Evolutionary conservation across 2,329 filamentous ascomycete genomes (phyloP).

Genomic region (Aspergillus thermomutatus): DNA sequence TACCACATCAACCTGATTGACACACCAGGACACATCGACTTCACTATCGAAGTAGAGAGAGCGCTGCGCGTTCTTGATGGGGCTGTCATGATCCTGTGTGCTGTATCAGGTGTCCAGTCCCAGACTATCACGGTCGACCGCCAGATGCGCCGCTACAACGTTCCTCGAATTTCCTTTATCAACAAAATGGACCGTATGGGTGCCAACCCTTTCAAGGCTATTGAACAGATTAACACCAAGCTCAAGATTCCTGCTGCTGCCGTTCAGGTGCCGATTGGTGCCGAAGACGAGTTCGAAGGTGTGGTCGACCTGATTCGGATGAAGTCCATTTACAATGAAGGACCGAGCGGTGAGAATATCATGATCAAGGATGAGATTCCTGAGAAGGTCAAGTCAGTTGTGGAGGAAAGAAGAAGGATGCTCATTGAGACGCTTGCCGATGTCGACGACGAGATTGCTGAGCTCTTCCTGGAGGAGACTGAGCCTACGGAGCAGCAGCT

Average conservation of each 20-base stretch:
- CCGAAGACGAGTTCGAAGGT: slow-evolving; percentile 86
- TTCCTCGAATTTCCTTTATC: slow-evolving; percentile 91
- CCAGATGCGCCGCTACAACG: slow-evolving; percentile 98
- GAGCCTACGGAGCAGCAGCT: slow-evolving; percentile 78
- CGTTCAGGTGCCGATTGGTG: slow-evolving; percentile 89
- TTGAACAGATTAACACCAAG: slow-evolving; percentile 97
- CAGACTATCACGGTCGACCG: slow-evolving; percentile 98
- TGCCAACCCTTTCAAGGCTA: slow-evolving; percentile 93
- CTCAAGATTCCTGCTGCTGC: slow-evolving; percentile 90
- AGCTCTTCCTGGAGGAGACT: slow-evolving; percentile 85
- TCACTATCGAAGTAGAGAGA: slow-evolving; percentile 97
- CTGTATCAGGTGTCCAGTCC: slow-evolving; percentile 93
- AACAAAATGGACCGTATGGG: slow-evolving; percentile 99
- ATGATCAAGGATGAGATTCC: slow-evolving; percentile 77
- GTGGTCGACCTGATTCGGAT: slow-evolving; percentile 90
- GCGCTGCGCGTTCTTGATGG: slow-evolving; percentile 92
- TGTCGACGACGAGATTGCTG: slow-evolving; percentile 96
- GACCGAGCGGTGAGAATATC: slow-evolving; percentile 73
- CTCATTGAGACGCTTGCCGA: slow-evolving; percentile 95
- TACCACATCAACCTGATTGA: slow-evolving; percentile 99
- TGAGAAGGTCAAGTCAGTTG: slow-evolving; percentile 70
- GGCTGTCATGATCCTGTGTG: slow-evolving; percentile 97
- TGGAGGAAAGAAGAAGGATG: slow-evolving; percentile 74
- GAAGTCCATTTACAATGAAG: slow-evolving; percentile 91
- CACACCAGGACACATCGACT: slow-evolving; percentile 97